Evolutionary conservation across 345 rosid species (phyloP).

Genomic region (Euclidium syriacum): DNA sequence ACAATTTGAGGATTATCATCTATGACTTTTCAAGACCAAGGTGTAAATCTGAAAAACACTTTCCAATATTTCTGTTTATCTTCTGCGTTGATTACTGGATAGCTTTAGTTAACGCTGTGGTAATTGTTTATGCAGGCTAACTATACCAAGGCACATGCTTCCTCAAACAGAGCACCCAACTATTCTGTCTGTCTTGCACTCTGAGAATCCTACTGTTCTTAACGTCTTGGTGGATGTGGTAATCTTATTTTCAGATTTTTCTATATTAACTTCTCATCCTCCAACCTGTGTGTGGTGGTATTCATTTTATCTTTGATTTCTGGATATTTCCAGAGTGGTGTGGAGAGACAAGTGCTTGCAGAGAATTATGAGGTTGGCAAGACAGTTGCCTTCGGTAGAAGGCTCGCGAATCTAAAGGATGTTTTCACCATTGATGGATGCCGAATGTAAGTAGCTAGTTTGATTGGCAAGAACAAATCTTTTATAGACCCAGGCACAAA

Average conservation of each 20-base stretch:
- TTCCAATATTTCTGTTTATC: not conserved
- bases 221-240: constrained; percentile 93
- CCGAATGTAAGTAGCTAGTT: constrained; percentile 53
- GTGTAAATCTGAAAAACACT: constrained; percentile 29
- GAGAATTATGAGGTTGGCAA: constrained; percentile 70
- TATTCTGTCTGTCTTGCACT: constrained; percentile 54
- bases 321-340: constrained; percentile 44
- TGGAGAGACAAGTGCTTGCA: constrained; percentile 89
- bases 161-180: constrained; percentile 80
- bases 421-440: constrained; percentile 78
- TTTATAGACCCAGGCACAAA: not conserved
- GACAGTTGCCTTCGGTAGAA: constrained; percentile 71
- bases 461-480: not conserved
- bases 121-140: constrained; percentile 45
- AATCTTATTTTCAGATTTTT: constrained; percentile 19
- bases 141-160: constrained; percentile 61
- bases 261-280: not conserved
- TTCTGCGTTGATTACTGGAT: not conserved
- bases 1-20: constrained; percentile 58
- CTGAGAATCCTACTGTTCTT: constrained; percentile 64
- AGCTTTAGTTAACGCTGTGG: constrained; percentile 10
- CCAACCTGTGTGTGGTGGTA: not conserved
- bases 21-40: constrained; percentile 83
- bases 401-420: constrained; percentile 61
- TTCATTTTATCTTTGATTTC: constrained; percentile 10